Conservation (phyloP, 805 yeast genomes). For the Kockiozyma suomiensis region DNA sequence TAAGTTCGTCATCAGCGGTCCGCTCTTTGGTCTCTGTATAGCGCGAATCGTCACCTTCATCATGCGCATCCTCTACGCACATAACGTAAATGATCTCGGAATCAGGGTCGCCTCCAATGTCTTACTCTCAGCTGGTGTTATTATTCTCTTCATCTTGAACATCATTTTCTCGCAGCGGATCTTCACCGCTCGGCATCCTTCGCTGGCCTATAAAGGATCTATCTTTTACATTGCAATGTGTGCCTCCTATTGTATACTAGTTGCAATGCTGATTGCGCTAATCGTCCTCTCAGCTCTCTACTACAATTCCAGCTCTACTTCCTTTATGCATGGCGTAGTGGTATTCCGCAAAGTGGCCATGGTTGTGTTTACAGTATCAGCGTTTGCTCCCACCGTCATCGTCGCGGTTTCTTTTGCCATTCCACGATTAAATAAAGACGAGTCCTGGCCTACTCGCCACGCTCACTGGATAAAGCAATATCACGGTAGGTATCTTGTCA, state of each 20-base stretch:
- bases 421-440: background rate
- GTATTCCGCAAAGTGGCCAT: background rate
- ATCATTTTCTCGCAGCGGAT: slow-evolving; percentile 7
- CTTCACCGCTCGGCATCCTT: slow-evolving; percentile 6
- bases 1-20: background rate
- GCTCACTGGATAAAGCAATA: slow-evolving; percentile 2
- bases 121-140: background rate
- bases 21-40: background rate
- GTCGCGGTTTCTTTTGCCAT: background rate
- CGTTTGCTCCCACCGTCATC: background rate
- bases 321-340: background rate
- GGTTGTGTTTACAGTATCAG: background rate
- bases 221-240: background rate
- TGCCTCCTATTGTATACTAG: background rate
- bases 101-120: background rate
- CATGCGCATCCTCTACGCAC: background rate
- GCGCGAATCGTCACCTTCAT: background rate
- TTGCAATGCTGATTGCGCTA: background rate
- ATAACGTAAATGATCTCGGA: background rate
- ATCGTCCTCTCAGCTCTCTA: background rate
- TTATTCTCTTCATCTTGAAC: background rate
- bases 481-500: background rate
- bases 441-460: slow-evolving; percentile 1
- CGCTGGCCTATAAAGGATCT: background rate
- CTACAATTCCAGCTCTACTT: background rate